Base-by-base conservation (phyloP, 2,329 filamentous ascomycete genomes). In the Xylaria sp. region DNA sequence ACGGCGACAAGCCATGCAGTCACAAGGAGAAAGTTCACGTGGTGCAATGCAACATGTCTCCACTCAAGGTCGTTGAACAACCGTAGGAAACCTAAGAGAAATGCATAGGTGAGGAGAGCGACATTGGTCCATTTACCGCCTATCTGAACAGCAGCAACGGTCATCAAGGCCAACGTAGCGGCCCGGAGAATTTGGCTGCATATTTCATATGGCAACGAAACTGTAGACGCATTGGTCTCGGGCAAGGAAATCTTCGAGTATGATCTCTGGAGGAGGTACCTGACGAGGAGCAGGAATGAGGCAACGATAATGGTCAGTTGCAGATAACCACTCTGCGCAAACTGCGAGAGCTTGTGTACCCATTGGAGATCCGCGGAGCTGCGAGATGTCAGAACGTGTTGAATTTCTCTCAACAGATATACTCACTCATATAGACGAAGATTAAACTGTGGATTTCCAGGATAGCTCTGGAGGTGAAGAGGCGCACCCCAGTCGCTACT, bases 21-120 rank as follows among this genome's bases (percentile, higher is more conserved):
- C n/a, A 76, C 74, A 56, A 84, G 77, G 50, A 83, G 79, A 67
- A 84, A 80, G 75, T 87, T 87, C 76, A 84, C 78, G 73, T 87
- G 85, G 66, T 85, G 83, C 54, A 87, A 77, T 15, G 82, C 80
- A 59, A 81, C 76, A 73, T 82, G 84, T 23, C 84, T 82, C 84
- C 84, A 86, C 71, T 79, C 77, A 63, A 81, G 69, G 66, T 83
- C 77, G 67, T 81, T 78, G 64, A 79, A 69, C 51, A 85, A 80
- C 13, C 85, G 81, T 31, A 81, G 58, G 25, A 86, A 75, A 28
- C 85, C 85, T 4, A 86, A 74, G 46, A 81, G 25, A 56, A 86
- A 82, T 48, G 80, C 79, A 72, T 86, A 85, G 57, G 76, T 77
- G 25, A 82, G 71, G 7, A 79, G 75, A 37, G 77, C 66, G 12